A percentile compares a stretch with the other conserved stretches of the same genome.
Evolutionary conservation across 306 rosid species (phyloP).

Genomic region (Sophora flavescens): DNA sequence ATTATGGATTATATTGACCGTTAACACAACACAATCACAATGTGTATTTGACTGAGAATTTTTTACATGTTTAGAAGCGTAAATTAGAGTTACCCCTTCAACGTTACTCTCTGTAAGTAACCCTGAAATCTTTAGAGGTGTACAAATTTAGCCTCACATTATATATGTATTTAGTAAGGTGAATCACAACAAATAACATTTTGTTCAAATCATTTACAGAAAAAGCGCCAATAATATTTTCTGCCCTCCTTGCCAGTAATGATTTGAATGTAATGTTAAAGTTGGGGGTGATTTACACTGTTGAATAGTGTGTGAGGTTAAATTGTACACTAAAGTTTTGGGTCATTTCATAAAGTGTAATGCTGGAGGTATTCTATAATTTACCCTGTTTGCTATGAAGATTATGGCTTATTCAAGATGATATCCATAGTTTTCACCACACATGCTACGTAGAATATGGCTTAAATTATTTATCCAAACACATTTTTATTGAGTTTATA

Average conservation of each 20-base stretch:
- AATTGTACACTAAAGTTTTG: background rate
- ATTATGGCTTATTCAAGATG: conserved; percentile 2
- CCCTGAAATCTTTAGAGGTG: background rate
- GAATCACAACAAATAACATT: conserved; percentile 21
- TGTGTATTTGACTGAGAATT: conserved; percentile 4
- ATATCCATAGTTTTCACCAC: conserved; percentile 24
- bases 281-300: background rate
- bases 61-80: background rate
- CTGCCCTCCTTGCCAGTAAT: background rate
- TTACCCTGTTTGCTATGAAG: conserved; percentile 2
- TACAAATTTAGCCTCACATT: background rate
- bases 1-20: background rate
- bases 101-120: too few relatives aligned
- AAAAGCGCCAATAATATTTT: background rate
- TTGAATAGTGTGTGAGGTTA: background rate
- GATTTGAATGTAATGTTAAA: conserved; percentile 21
- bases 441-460: background rate
- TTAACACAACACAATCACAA: conserved; percentile 15
- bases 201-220: background rate
- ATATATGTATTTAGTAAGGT: background rate
- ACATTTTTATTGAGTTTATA: too few relatives aligned
- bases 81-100: too few relatives aligned
- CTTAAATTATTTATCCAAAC: too few relatives aligned
- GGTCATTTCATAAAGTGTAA: background rate
- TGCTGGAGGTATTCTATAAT: conserved; percentile 12